Evolutionary conservation across 2,329 filamentous ascomycete genomes (phyloP).

Genomic region (Coniochaeta hoffmannii): DNA sequence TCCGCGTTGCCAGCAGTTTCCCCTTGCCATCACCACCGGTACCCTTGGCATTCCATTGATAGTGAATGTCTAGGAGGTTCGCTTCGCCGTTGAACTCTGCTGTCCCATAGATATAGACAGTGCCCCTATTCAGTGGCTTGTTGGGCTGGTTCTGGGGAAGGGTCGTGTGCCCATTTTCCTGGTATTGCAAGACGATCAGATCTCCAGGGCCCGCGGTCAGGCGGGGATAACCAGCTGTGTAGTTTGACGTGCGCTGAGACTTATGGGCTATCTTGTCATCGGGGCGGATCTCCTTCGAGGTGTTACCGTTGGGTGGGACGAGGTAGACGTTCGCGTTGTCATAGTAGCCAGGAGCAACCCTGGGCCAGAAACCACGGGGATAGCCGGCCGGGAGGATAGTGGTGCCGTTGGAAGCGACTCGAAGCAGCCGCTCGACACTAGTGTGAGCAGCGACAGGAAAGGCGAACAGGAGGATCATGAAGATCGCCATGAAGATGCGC

Average conservation of each 20-base stretch:
- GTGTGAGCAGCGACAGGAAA: conserved; percentile 53
- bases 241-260: conserved; percentile 51
- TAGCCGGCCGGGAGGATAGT: conserved; percentile 67
- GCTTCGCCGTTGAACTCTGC: conserved; percentile 42
- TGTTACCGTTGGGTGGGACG: conserved; percentile 45
- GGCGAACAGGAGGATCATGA: background rate
- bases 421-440: conserved; percentile 73
- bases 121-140: conserved; percentile 60
- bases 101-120: conserved; percentile 70
- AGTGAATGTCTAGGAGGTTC: conserved; percentile 57
- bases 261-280: conserved; percentile 56
- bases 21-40: conserved; percentile 75
- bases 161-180: conserved; percentile 72
- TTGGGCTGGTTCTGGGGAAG: conserved; percentile 44
- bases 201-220: conserved; percentile 55
- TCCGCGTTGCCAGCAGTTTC: conserved; percentile 64
- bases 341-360: conserved; percentile 45
- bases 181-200: conserved; percentile 58
- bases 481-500: background rate
- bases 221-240: conserved; percentile 52
- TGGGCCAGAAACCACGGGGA: conserved; percentile 60
- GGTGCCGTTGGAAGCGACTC: conserved; percentile 65
- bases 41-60: conserved; percentile 71
- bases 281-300: too few relatives aligned
- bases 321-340: conserved; percentile 56